These are phyloP conservation scores for Umbellularia californica DNA, from an alignment of 164 flowering plant species.

Conservation along the genomic window DNA sequence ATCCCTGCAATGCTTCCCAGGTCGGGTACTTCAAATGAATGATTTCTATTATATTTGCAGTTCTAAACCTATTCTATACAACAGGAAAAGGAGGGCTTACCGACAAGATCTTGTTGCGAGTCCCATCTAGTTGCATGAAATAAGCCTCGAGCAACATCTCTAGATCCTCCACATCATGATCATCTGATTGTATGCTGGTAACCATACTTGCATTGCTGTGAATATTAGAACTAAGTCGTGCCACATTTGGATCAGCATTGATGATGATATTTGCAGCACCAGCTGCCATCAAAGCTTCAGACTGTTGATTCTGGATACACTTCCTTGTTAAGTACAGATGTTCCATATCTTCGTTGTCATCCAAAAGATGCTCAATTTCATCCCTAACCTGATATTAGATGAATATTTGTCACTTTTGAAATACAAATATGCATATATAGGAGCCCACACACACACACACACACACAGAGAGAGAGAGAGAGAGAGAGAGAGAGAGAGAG, in stretches of 20 bases:
- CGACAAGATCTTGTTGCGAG: slow-evolving; percentile 84
- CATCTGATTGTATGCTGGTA: slow-evolving; percentile 48
- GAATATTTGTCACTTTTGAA: slow-evolving; percentile 3
- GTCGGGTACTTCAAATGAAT: too few relatives aligned
- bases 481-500: background rate
- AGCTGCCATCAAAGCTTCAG: slow-evolving; percentile 44
- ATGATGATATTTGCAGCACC: slow-evolving; percentile 43
- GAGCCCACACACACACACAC: too few relatives aligned
- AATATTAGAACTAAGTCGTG: slow-evolving; percentile 37
- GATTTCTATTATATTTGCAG: too few relatives aligned
- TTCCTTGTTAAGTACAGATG: slow-evolving; percentile 84
- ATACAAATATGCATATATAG: background rate
- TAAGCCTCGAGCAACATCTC: slow-evolving; percentile 98
- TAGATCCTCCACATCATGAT: slow-evolving; percentile 86
- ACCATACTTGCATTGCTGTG: slow-evolving; percentile 67
- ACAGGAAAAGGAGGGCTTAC: slow-evolving; percentile 39
- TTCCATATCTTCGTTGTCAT: slow-evolving; percentile 96
- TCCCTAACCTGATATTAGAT: slow-evolving; percentile 70
- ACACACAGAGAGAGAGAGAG: background rate
- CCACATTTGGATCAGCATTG: slow-evolving; percentile 34
- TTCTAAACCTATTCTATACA: background rate
- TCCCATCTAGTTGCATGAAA: slow-evolving; percentile 96
- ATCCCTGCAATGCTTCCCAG: too few relatives aligned
- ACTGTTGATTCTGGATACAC: slow-evolving; percentile 75
- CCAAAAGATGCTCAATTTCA: slow-evolving; percentile 91